Evolutionary conservation across 2,329 filamentous ascomycete species (phyloP), one percentile per base, ranked within the genome.

Genomic region (Bipolaris gigantea): DNA sequence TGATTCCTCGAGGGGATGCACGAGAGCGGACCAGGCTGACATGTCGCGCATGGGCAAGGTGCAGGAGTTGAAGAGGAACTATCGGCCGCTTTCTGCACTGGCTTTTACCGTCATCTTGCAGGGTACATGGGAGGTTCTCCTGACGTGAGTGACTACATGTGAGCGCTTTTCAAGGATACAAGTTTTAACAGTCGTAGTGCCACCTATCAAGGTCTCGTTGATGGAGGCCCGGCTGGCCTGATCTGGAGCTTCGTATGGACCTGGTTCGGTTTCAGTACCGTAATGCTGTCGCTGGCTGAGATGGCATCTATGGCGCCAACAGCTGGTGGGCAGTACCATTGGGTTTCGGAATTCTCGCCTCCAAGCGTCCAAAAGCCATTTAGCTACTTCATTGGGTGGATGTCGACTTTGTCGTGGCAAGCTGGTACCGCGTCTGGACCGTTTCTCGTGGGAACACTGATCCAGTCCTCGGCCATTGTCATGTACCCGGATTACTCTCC

Each of bases 401-500:
- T 81, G 69, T 76, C 75, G 0, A 77, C 77, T 1, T 61, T 82
- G 4, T 76, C 75, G 9, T 82, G 79, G 79, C 80, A 81, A 60
- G 77, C 79, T 9, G 79, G 77, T 13, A 76, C 75, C 23, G 79
- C 80, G 10, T 77, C 75, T 4, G 79, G 78, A 2, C 75, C 76
- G 0, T 81, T 79, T 58, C 71, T 81, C 8, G 76, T 77, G 0
- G 79, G 78, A 5, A 80, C 76, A 0, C 62, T 81, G 38, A 79
- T 81, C 34, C 78, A 81, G 51, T 72, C 75, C 2, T 69, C 62
- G 4, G 67, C 77, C 10, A 75, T 79, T 19, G 69, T 73, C 46
- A 71, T 79, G 55, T 76, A 77, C 34, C 75, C 75, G 0, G 63
- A 70, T 8, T 82, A 80, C 51, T 56, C 59, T 0, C 69, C 73